These are phyloP conservation scores for Neonothopanus nambi DNA, from an alignment of 1,284 basidiomycete species.

Conservation along the genomic window DNA sequence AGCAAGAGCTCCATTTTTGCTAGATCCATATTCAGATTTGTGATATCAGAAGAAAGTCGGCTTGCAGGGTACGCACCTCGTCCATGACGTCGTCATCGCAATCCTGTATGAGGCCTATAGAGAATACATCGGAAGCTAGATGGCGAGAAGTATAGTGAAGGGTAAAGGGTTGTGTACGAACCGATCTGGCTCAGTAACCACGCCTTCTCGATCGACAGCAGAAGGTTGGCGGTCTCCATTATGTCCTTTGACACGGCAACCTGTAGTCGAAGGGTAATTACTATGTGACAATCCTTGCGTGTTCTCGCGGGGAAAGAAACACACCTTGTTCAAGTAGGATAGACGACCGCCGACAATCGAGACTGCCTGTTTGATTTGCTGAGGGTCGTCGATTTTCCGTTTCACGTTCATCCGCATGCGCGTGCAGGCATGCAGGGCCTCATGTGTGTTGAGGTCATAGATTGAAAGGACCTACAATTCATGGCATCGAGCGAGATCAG, in stretches of 20 bases:
- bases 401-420: conserved; percentile 49
- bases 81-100: conserved; percentile 89
- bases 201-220: conserved; percentile 72
- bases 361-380: conserved; percentile 52
- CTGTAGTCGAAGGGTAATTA: conserved; percentile 21
- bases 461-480: conserved; percentile 69
- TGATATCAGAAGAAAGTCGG: background rate
- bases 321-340: conserved; percentile 68
- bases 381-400: conserved; percentile 27
- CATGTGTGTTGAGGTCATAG: conserved; percentile 64
- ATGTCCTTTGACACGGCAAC: conserved; percentile 58
- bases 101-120: conserved; percentile 56
- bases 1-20: conserved; percentile 84
- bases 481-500: conserved; percentile 9
- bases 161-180: conserved; percentile 33
- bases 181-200: conserved; percentile 79
- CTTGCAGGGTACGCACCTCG: conserved; percentile 45
- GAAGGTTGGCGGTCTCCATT: conserved; percentile 58
- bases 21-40: conserved; percentile 19
- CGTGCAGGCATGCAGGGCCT: conserved; percentile 61
- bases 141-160: background rate
- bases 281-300: background rate
- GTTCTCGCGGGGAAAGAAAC: conserved; percentile 5
- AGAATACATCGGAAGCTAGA: background rate
- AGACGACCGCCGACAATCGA: conserved; percentile 75